phyloP scores from a whole-genome alignment of 805 yeast species.

The Pichia pseudocactophila region DNA sequence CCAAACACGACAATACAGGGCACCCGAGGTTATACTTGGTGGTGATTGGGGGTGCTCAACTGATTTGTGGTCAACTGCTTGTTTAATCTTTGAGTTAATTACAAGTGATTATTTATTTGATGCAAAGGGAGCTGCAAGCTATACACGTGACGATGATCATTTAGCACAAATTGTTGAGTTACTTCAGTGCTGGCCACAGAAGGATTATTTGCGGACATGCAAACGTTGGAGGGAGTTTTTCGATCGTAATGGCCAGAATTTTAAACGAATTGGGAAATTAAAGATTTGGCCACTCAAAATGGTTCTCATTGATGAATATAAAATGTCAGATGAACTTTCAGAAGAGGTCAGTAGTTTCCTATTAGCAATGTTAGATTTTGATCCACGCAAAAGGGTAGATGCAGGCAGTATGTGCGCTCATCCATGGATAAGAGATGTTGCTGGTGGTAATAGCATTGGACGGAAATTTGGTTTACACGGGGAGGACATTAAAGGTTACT shows the following conservation, averaged over 20 bases:
- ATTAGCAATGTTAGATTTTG: conserved; percentile 39
- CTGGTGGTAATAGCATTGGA: conserved; percentile 18
- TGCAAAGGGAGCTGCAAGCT: conserved; percentile 43
- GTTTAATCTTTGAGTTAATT: conserved; percentile 48
- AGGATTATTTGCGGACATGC: conserved; percentile 34
- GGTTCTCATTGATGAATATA: conserved; percentile 42
- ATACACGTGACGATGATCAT: conserved; percentile 51
- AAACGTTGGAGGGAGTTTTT: conserved; percentile 33
- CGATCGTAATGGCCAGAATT: conserved; percentile 26
- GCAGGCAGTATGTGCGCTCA: conserved; percentile 46
- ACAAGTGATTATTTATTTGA: conserved; percentile 58
- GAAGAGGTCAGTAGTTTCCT: conserved; percentile 38
- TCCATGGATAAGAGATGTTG: conserved; percentile 37
- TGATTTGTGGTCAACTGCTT: conserved; percentile 53
- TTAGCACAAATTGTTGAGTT: conserved; percentile 54
- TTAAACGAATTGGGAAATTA: conserved; percentile 38
- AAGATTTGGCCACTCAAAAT: conserved; percentile 44
- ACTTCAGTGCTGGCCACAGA: conserved; percentile 29
- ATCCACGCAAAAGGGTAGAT: conserved; percentile 43
- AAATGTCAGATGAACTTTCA: conserved; percentile 32
- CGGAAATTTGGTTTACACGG: conserved; percentile 26
- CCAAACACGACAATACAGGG: conserved; percentile 59
- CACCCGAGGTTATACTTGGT: conserved; percentile 56
- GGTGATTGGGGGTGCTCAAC: conserved; percentile 56
- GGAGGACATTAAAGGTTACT: conserved; percentile 26